These are phyloP conservation scores for Leccinum subtestaceum DNA, from an alignment of 768 basidiomycete species.

Conservation along the genomic window DNA sequence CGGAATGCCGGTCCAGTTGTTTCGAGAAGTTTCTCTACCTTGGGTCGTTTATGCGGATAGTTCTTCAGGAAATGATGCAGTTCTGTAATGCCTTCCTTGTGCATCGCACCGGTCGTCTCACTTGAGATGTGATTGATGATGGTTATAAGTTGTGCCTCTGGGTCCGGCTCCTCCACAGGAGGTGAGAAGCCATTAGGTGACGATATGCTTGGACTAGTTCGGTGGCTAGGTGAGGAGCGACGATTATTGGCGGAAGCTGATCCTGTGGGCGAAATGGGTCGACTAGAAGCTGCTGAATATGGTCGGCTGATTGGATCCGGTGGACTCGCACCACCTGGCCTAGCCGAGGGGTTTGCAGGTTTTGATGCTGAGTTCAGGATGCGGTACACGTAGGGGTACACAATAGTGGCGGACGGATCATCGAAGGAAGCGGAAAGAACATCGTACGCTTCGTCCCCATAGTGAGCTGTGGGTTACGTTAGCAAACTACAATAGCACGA, in stretches of 20 bases:
- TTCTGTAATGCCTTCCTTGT: slow-evolving; percentile 93
- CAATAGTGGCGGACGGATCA: slow-evolving; percentile 95
- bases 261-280: slow-evolving; percentile 70
- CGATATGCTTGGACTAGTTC: slow-evolving; percentile 66
- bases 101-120: slow-evolving; percentile 83
- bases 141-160: slow-evolving; percentile 76
- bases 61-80: slow-evolving; percentile 91
- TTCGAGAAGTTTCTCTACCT: slow-evolving; percentile 85
- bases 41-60: slow-evolving; percentile 78
- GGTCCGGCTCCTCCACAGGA: slow-evolving; percentile 78
- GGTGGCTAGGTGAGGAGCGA: slow-evolving; percentile 59
- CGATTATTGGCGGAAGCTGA: slow-evolving; percentile 53
- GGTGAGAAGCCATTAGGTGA: slow-evolving; percentile 55
- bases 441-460: slow-evolving; percentile 89
- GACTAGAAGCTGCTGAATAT: slow-evolving; percentile 59
- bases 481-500: slow-evolving; percentile 16
- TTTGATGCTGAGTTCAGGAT: slow-evolving; percentile 73
- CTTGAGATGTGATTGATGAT: slow-evolving; percentile 87
- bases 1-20: slow-evolving; percentile 87
- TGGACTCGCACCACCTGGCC: slow-evolving; percentile 23
- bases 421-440: slow-evolving; percentile 88
- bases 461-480: slow-evolving; percentile 52
- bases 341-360: slow-evolving; percentile 34
- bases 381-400: slow-evolving; percentile 92
- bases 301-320: slow-evolving; percentile 43